These are phyloP conservation scores for Alopecurus myosuroides DNA, from an alignment of 176 grass and related monocot genomes.

Conservation along the genomic window DNA sequence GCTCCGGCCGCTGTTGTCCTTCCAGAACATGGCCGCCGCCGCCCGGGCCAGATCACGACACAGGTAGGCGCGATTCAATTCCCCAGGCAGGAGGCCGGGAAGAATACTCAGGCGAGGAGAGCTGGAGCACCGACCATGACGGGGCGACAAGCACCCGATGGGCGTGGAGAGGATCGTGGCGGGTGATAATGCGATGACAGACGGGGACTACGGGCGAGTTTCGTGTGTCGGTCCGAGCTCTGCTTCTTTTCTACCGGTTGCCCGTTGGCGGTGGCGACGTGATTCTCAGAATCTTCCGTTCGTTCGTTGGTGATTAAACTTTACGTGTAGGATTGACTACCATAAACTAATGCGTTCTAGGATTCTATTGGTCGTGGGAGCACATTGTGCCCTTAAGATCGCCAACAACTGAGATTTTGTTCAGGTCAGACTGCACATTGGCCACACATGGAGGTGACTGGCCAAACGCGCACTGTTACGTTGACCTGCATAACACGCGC, in stretches of 20 bases:
- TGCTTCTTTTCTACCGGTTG: neutral
- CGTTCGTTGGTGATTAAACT: slow-evolving; percentile 2
- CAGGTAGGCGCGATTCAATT: neutral
- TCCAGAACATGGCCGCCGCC: slow-evolving; percentile 68
- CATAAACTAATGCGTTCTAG: neutral
- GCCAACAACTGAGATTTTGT: slow-evolving; percentile 3
- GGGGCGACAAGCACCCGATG: neutral
- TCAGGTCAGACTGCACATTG: neutral
- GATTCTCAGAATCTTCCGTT: neutral
- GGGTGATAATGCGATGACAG: neutral
- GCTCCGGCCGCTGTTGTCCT: slow-evolving; percentile 52
- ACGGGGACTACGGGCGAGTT: neutral
- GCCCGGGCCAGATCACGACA: neutral
- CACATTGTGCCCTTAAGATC: neutral
- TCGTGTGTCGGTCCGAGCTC: neutral
- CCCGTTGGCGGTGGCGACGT: neutral
- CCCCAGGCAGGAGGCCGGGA: neutral
- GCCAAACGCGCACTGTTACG: slow-evolving; percentile 28
- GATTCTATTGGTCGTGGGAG: slow-evolving; percentile 3
- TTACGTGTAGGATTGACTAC: slow-evolving; percentile 19
- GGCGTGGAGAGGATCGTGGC: neutral
- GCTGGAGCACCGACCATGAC: neutral
- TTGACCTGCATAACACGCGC: neutral
- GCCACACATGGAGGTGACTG: neutral
- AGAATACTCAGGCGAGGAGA: neutral